phyloP scores from a whole-genome alignment of 441 rosid genomes.

The Theobroma grandiflorum region DNA sequence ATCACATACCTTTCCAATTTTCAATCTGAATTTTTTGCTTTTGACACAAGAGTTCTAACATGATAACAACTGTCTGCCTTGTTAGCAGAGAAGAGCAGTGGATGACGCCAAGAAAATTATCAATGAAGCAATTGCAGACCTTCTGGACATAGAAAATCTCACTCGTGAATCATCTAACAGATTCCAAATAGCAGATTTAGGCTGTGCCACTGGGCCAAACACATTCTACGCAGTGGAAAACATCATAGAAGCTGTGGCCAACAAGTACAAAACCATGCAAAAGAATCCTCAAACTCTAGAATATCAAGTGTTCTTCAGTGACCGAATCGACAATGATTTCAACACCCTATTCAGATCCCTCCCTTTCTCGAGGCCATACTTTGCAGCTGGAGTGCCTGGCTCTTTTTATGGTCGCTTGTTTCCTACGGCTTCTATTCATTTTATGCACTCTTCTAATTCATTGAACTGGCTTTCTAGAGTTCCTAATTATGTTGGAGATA shows the following conservation, averaged over 20 bases:
- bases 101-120: constrained; percentile 15
- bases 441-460: constrained; percentile 13
- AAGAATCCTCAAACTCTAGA: neutral
- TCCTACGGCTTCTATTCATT: neutral
- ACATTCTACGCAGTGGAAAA: constrained; percentile 15
- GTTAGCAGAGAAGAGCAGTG: constrained; percentile 4
- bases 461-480: constrained; percentile 15
- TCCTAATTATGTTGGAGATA: constrained; percentile 4
- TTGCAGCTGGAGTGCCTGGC: constrained; percentile 20
- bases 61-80: neutral
- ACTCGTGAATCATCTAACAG: neutral
- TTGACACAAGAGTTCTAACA: too few relatives aligned
- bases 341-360: constrained; percentile 18
- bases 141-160: neutral
- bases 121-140: neutral
- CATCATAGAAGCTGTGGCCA: constrained; percentile 17
- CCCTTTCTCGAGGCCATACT: neutral
- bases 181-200: constrained; percentile 17
- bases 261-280: neutral
- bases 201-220: constrained; percentile 8
- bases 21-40: neutral
- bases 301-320: constrained; percentile 13
- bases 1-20: neutral
- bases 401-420: constrained; percentile 21
- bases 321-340: constrained; percentile 14